Base-by-base conservation (phyloP, 495 filamentous ascomycete genomes). In the Terfezia boudieri region DNA sequence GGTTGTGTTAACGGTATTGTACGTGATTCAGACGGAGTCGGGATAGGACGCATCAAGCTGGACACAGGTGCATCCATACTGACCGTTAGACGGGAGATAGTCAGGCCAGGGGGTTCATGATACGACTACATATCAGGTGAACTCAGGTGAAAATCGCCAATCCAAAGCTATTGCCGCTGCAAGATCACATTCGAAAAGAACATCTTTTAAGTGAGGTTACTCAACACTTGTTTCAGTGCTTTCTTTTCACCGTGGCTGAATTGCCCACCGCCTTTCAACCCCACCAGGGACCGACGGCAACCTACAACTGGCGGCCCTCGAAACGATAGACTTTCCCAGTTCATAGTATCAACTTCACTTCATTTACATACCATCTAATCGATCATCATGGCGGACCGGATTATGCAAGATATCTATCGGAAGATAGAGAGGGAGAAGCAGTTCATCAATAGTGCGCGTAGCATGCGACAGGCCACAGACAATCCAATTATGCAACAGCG, bases 401-500 rank as follows among this genome's bases (percentile, higher is more conserved):
- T 64, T 43, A 56, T 65, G 9, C 63, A 65, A 54, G 83, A 88
- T 71, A 84, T 96, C 72, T 78, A 82, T 71, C 82, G 79, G 71
- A 96, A 99, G 84, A 95, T 96, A 70, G 86, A 95, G 74, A 78
- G 90, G 67, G 92, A 99, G 69, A 87, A 89, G 74, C 82, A 82
- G 61, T 78, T 99, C 60, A 90, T 99, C 74, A 81, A 84, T 68
- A 87, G 84, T 60, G 92, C 92, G 53, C 85, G 85, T 66, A 76
- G 82, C 56, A 93, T 99, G 84, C 82, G 87, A 73, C 83, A 86
- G 71, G 86, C 88, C 63, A 94, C 89, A 61, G 79, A 85, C 70
- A 96, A 99, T 67, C 81, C 84, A 54, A 71, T 78, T 54, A 87
- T 96, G 56, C 83, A 87, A 61, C 83, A 87, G 58, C 78, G 83